phyloP scores from a whole-genome alignment of 345 rosid genomes.

The Populus ilicifolia region DNA sequence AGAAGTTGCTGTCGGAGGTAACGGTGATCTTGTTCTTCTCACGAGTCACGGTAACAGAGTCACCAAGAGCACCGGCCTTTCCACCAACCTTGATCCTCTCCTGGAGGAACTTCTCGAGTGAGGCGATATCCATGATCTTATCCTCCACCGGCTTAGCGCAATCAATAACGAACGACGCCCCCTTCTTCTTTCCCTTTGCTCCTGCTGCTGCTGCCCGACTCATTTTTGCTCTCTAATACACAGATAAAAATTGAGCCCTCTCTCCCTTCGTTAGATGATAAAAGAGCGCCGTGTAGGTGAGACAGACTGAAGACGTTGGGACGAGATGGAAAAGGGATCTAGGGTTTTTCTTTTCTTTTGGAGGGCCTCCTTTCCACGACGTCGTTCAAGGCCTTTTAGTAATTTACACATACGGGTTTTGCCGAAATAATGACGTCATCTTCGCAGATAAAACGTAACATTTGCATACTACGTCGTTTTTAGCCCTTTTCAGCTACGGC shows the following conservation, averaged over 20 bases:
- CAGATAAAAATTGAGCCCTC: not conserved
- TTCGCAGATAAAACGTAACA: not conserved
- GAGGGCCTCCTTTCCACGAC: not conserved
- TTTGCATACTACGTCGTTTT: not conserved
- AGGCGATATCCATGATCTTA: conserved; percentile 31
- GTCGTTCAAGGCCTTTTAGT: not conserved
- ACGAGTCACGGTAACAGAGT: conserved; percentile 18
- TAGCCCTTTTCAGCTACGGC: not conserved
- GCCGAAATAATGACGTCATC: not conserved
- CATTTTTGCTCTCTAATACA: conserved; percentile 1
- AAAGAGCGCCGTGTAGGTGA: not conserved
- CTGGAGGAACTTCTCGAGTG: conserved; percentile 30
- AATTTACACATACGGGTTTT: not conserved
- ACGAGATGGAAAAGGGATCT: not conserved
- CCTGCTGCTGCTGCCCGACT: conserved; percentile 14
- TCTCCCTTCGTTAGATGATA: not conserved
- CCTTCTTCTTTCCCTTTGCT: conserved; percentile 26
- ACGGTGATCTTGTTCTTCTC: conserved; percentile 30
- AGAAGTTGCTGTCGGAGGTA: conserved; percentile 17
- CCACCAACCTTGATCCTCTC: conserved; percentile 28
- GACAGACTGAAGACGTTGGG: not conserved
- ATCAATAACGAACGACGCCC: conserved; percentile 16
- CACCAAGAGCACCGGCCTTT: conserved; percentile 31
- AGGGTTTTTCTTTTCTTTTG: not conserved
- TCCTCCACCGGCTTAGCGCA: conserved; percentile 26